These are phyloP conservation scores for Corylus heterophylla DNA, from an alignment of 306 rosid genomes.

Conservation along the genomic window DNA sequence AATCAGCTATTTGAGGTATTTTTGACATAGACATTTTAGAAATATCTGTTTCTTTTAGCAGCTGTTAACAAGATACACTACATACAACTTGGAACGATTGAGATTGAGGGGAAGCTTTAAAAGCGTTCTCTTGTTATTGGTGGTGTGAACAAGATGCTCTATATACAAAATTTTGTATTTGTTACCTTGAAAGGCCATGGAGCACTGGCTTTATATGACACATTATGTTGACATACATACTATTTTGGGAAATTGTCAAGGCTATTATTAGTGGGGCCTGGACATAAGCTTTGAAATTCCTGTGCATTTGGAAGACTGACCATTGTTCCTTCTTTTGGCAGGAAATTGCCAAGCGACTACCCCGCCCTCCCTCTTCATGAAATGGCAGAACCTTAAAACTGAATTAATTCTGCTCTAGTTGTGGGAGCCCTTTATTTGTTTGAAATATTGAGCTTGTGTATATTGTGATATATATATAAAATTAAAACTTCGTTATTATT, in stretches of 20 bases:
- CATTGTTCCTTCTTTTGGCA: slow-evolving; percentile 19
- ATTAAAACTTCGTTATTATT: not conserved
- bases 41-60: not conserved
- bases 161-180: slow-evolving; percentile 52
- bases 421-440: not conserved
- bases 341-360: slow-evolving; percentile 59
- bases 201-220: no score
- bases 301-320: no score
- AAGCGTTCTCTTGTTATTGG: no score
- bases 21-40: slow-evolving; percentile 11
- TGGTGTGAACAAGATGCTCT: slow-evolving; percentile 42
- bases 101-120: no score
- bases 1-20: slow-evolving; percentile 95
- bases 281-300: no score
- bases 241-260: no score
- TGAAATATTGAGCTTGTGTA: slow-evolving; percentile 28
- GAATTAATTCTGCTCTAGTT: not conserved
- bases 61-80: no score
- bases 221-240: no score
- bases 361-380: slow-evolving; percentile 47
- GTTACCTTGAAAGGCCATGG: not conserved
- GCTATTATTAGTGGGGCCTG: no score
- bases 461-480: slow-evolving; percentile 9
- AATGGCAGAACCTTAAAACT: slow-evolving; percentile 21
- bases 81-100: no score